A percentile compares a stretch with the other conserved stretches of the same genome.
These are phyloP conservation scores for Myrica gale DNA, from an alignment of 306 rosid genomes.

Conservation along the genomic window DNA sequence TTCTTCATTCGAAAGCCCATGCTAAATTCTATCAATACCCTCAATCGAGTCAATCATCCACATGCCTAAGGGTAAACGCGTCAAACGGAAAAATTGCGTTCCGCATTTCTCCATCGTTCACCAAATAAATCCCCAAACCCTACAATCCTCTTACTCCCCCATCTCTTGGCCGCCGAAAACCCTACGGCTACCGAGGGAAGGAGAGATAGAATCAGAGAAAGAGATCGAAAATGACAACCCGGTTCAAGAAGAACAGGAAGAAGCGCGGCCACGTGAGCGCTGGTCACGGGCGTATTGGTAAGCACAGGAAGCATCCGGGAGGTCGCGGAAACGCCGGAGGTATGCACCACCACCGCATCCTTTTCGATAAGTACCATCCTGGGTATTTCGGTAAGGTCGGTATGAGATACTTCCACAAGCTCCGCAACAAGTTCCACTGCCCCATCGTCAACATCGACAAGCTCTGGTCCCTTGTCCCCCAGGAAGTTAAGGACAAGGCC, in stretches of 20 bases:
- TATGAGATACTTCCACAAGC: slow-evolving; percentile 85
- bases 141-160: neutral
- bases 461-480: slow-evolving; percentile 69
- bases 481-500: slow-evolving; percentile 69
- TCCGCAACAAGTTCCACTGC: slow-evolving; percentile 67
- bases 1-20: neutral
- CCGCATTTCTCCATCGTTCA: neutral
- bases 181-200: neutral
- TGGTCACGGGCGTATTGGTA: slow-evolving; percentile 81
- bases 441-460: slow-evolving; percentile 82
- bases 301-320: slow-evolving; percentile 86
- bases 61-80: slow-evolving; percentile 39
- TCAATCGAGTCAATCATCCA: neutral
- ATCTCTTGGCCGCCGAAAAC: slow-evolving; percentile 43
- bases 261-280: slow-evolving; percentile 94
- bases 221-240: slow-evolving; percentile 60
- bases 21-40: slow-evolving; percentile 14
- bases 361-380: slow-evolving; percentile 89
- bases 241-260: slow-evolving; percentile 90
- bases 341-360: slow-evolving; percentile 91
- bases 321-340: slow-evolving; percentile 95
- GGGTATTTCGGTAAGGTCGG: slow-evolving; percentile 89
- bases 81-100: neutral
- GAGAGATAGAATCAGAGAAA: slow-evolving; percentile 1
- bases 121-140: slow-evolving; percentile 40